A percentile compares a stretch with the other conserved stretches of the same genome.
These are phyloP conservation scores for Bipolaris cookei DNA, from an alignment of 2,329 filamentous ascomycete genomes.

Conservation along the genomic window DNA sequence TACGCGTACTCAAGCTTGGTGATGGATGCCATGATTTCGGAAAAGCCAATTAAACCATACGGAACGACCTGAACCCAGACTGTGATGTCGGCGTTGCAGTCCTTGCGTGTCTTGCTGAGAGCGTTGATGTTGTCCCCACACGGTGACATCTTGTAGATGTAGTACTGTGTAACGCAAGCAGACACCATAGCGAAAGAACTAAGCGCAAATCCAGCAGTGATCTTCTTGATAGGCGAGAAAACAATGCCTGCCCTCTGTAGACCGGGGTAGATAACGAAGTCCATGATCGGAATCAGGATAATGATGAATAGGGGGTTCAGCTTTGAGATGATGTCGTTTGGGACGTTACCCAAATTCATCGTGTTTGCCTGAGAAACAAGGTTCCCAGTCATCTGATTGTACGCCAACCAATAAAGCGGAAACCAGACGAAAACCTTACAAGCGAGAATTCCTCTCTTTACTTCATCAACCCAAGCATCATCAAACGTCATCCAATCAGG, in stretches of 20 bases:
- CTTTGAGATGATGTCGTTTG: conserved; percentile 80
- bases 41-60: conserved; percentile 62
- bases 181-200: conserved; percentile 67
- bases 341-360: conserved; percentile 71
- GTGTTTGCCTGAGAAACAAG: conserved; percentile 72
- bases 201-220: conserved; percentile 71
- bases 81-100: conserved; percentile 55
- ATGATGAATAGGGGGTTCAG: conserved; percentile 78
- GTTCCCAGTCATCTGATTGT: conserved; percentile 68
- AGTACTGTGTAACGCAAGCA: conserved; percentile 63
- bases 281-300: conserved; percentile 67
- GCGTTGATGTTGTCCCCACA: conserved; percentile 40
- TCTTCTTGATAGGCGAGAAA: conserved; percentile 79
- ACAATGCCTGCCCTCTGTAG: conserved; percentile 68
- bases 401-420: conserved; percentile 52
- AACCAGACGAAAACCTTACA: conserved; percentile 63
- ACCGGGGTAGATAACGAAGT: conserved; percentile 70
- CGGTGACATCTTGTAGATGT: conserved; percentile 53
- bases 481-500: conserved; percentile 80
- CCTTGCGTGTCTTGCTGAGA: conserved; percentile 50
- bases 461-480: conserved; percentile 79
- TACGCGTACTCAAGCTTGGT: conserved; percentile 69
- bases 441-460: conserved; percentile 63
- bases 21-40: conserved; percentile 70
- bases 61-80: conserved; percentile 63